phyloP scores from a whole-genome alignment of 768 basidiomycete genomes.

The Russula brevipes region DNA sequence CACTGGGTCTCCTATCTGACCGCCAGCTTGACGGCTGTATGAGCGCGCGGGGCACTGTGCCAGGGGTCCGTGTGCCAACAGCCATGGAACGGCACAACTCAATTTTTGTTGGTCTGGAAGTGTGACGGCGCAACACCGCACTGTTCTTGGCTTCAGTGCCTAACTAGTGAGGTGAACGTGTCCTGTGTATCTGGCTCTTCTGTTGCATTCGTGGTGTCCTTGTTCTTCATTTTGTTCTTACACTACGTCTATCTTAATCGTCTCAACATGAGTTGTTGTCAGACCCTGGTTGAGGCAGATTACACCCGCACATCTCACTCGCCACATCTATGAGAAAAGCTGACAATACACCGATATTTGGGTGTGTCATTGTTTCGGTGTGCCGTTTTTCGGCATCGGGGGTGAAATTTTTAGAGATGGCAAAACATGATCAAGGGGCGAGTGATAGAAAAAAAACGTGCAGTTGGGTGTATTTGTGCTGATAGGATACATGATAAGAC shows the following conservation, averaged over 20 bases:
- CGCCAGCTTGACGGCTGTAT: background rate
- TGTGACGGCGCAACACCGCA: constrained; percentile 5
- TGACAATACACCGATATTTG: background rate
- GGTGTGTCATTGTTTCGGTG: background rate
- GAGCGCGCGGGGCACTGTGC: constrained; percentile 10
- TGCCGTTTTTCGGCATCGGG: background rate
- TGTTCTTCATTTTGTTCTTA: background rate
- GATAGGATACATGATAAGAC: background rate
- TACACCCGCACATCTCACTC: background rate
- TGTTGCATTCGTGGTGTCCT: background rate
- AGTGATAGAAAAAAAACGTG: background rate
- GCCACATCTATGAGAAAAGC: background rate
- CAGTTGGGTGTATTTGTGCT: background rate
- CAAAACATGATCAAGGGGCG: background rate
- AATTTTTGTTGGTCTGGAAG: constrained; percentile 22
- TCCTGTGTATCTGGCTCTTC: too few relatives aligned
- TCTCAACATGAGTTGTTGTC: background rate
- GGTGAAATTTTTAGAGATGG: too few relatives aligned
- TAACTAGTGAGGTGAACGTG: too few relatives aligned
- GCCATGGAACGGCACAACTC: constrained; percentile 25
- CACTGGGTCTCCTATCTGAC: constrained; percentile 7
- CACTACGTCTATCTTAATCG: background rate
- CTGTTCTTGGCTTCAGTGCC: background rate
- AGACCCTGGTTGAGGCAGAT: background rate
- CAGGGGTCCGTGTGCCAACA: constrained; percentile 23